A percentile compares a stretch with the other conserved stretches of the same genome.
These are phyloP conservation scores for Chenopodium suecicum DNA, from an alignment of 148 eudicot genomes.

Conservation along the genomic window DNA sequence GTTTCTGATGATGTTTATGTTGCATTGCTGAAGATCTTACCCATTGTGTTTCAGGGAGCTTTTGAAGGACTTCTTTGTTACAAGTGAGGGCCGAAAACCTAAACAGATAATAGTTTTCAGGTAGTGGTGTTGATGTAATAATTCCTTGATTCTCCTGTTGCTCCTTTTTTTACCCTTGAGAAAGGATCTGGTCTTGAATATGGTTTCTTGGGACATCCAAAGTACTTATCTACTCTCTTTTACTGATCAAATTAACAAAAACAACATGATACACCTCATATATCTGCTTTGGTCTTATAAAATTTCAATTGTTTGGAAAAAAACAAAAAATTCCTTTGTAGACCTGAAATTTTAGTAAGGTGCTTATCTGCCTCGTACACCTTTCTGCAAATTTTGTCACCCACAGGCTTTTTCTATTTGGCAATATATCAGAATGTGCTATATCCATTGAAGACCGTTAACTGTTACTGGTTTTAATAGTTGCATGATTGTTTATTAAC, in stretches of 20 bases:
- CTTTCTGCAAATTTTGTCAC: background rate
- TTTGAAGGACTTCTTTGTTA: slow-evolving; percentile 62
- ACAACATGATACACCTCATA: background rate
- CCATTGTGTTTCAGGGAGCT: slow-evolving; percentile 61
- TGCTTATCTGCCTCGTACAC: background rate
- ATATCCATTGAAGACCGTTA: background rate
- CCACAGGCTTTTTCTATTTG: background rate
- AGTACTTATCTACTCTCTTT: too few species aligned
- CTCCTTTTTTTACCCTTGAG: background rate
- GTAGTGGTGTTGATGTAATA: slow-evolving; percentile 33
- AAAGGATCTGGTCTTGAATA: background rate
- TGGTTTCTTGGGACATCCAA: background rate
- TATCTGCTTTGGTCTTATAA: background rate
- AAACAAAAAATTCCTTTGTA: background rate
- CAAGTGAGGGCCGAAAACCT: slow-evolving; percentile 73
- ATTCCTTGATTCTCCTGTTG: background rate
- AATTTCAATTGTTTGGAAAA: background rate
- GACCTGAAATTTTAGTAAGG: background rate
- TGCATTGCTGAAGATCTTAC: background rate
- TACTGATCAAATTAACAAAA: background rate
- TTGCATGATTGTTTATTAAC: background rate
- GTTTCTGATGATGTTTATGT: background rate
- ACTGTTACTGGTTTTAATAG: background rate
- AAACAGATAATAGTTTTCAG: slow-evolving; percentile 82
- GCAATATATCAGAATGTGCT: background rate